Evolutionary conservation across 1,139 yeast genomes (phyloP), one percentile per base, ranked within the genome.

Genomic region (Debaryomycetaceae sp.): DNA sequence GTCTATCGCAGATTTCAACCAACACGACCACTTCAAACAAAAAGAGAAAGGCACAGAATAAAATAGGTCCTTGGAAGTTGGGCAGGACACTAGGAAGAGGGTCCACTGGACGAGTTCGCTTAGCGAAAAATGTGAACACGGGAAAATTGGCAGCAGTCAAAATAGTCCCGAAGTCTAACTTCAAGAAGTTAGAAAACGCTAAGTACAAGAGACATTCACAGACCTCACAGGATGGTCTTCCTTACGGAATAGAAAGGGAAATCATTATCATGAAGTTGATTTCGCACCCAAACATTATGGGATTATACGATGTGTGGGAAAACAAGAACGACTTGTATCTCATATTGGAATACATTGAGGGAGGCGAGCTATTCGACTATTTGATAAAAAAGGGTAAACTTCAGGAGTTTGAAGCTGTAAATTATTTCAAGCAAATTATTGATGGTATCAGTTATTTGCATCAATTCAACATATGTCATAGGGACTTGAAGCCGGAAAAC

Each of bases 241-340:
- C 96, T 8, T 89, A 91, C 58, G 98, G 99, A 22, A 91, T 95
- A 43, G 99, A 95, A 66, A 78, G 99, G 50, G 99, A 93, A 63
- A 95, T 93, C 54, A 90, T 93, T 58, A 89, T 89, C 82, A 80
- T 79, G 84, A 93, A 93, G 65, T 76, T 93, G 48, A 81, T 95
- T 40, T 87, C 89, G 50, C 99, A 93, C 63, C 91, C 95, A 17
- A 93, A 93, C 62, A 95, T 93, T 44, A 82, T 93, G 86, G 90
- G 95, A n/a, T 73, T 93, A 39, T 93, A 88, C 63, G 99, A 93
- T 58, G 99, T 95, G 37, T 93, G 99, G 99, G 99, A 95, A 65
- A 93, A 95, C 58, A 87, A 89, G 57, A 90, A 95, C 51, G 97
- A 91, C 58, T 71, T 93, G 43, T 91, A 91, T 59, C 78, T 93